Base-by-base conservation (phyloP, 169 alveolate genomes). In the Plasmodium adleri region DNA sequence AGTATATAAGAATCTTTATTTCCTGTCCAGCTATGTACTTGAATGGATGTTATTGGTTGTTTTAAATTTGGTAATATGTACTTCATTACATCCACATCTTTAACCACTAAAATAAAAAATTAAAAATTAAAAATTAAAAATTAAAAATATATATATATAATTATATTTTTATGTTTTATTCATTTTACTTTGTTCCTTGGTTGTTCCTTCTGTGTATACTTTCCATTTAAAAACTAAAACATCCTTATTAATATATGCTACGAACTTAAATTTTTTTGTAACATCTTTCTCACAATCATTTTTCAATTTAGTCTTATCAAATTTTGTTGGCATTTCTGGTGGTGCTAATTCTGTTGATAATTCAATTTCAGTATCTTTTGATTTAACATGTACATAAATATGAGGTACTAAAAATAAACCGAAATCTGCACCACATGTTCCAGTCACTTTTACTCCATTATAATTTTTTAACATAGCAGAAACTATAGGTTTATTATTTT, bases 401-500 rank as follows among this genome's bases (percentile, higher is more conserved):
- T 17, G 28, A 5, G 88, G 88, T 22, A 32, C 60, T 45, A 74
- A 59, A 50, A 59, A 63, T 43, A 74, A 10, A 32, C 50, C 74
- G 5, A 59, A 24, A 59, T 74, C 88, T 59, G 58, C 60, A 15
- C 74, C 88, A 74, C 74, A 74, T 50, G 26, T n/a, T 15, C 88
- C 72, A 13, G 45, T 59, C 15, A 74, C 43, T 28, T 74, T 74
- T 47, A 59, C 63, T 39, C 28, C 88, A 22, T 8, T 74, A 17
- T 39, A 2, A 39, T 60, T 26, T 26, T 74, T 50, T 28, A 74
- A 49, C 8, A 60, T 6, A 9, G 59, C 62, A 39, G 88, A 43
- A 39, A 39, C 54, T 17, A 74, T 72, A 13, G 20, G n/a, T 32
- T 45, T 49, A 45, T 15, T 0, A 26, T 70, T 13, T 45, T 49